Base-by-base conservation (phyloP, 306 rosid species). In the Lablab purpureus region DNA sequence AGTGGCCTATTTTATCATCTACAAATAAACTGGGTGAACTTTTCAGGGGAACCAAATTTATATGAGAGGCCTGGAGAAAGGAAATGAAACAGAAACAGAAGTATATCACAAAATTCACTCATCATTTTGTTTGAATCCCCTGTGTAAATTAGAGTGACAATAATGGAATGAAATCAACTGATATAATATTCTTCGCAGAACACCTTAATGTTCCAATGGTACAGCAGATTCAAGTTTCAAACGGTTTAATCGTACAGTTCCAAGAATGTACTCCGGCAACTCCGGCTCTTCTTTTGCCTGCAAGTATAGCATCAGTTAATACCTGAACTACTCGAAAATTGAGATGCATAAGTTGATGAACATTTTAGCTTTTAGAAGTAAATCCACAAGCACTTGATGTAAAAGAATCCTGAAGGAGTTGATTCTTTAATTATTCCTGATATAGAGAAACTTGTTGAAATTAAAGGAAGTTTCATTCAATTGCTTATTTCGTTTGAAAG, bases 251-350 rank as follows among this genome's bases (percentile, higher is more conserved):
- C 97, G 89, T 67, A 92, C 97, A 3, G 99, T 92, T 69, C 97
- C 99, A 40, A 94, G 99, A 88, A 94, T 84, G 84, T 87, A 92
- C 86, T 94, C 99, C 0, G 99, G 99, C 82, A 94, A 83, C 84
- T 91, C 97, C 51, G 77, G 86, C 82, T 86, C 97, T 83, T 88
- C 95, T 83, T 85, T 89, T 62, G 92, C 99, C 99, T 94, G 92
- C 81, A 84, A 64, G 64, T 47, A 74, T 63, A 67, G 19, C 65
- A 76, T 47, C 67, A 14, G 40, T 87, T 32, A 46, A 52, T 82
- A 84, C 72, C 76, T 49, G 19, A 15, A 27, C 54, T 40, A 73
- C 45, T 59, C 11, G 30, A 37, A 47, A 11, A 65, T 37, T 64
- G 37, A 43, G 23, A 77, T 41, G 81, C 79, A 18, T 3, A 54